Evolutionary conservation across 108 stramenopile species (phyloP).

Genomic region (Skeletonema marinoi): DNA sequence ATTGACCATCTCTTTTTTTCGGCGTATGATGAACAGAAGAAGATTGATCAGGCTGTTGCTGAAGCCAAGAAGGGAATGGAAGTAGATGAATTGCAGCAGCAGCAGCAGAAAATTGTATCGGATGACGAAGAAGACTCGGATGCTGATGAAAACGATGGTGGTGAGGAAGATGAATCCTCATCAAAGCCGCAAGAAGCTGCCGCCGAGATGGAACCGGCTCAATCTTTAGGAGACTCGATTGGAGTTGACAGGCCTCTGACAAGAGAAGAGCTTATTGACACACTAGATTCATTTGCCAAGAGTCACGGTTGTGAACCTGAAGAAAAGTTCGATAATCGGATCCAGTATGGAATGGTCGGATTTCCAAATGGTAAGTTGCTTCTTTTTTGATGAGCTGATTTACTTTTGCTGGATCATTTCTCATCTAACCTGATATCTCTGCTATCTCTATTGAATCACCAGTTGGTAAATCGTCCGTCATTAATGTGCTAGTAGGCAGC

Average conservation of each 20-base stretch:
- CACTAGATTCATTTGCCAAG: conserved; percentile 70
- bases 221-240: conserved; percentile 4
- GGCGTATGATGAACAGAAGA: conserved; percentile 89
- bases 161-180: neutral
- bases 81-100: conserved; percentile 23
- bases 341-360: conserved; percentile 97
- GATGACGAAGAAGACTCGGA: conserved; percentile 37
- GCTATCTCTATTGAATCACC: conserved; percentile 33
- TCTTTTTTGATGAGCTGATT: neutral
- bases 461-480: conserved; percentile 97
- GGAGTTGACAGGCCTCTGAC: conserved; percentile 68
- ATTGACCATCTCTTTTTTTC: conserved; percentile 95
- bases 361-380: conserved; percentile 48
- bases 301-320: conserved; percentile 61
- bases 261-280: conserved; percentile 68
- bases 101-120: conserved; percentile 27
- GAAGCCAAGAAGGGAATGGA: conserved; percentile 42
- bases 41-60: conserved; percentile 71
- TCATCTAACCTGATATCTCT: neutral
- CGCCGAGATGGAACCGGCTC: neutral
- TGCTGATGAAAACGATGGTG: conserved; percentile 17
- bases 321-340: conserved; percentile 64
- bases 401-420: neutral
- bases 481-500: conserved; percentile 95
- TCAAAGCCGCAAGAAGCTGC: conserved; percentile 1